Evolutionary conservation across 805 yeast genomes (phyloP).

Genomic region (Pichia insulana): DNA sequence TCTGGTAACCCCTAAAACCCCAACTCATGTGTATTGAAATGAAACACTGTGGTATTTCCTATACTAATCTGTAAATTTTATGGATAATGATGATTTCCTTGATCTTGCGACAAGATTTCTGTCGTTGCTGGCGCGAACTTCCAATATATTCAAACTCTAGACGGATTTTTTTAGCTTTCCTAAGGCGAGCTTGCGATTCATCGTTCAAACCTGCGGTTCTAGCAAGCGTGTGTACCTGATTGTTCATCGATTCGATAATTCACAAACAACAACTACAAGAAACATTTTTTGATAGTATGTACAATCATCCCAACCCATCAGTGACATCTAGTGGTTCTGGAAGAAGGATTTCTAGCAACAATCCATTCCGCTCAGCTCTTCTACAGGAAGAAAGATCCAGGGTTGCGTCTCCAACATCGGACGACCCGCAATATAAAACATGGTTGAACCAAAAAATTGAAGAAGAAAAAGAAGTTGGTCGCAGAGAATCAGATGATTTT

Average conservation of each 20-base stretch:
- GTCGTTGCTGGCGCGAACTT: too few relatives aligned
- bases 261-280: neutral
- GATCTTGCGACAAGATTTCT: too few relatives aligned
- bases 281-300: constrained; percentile 15
- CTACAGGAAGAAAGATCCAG: constrained; percentile 24
- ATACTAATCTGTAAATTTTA: too few relatives aligned
- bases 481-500: constrained; percentile 5
- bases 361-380: constrained; percentile 58
- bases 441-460: constrained; percentile 41
- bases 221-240: too few relatives aligned
- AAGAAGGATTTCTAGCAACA: constrained; percentile 51
- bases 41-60: too few relatives aligned
- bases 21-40: too few relatives aligned
- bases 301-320: constrained; percentile 26
- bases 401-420: constrained; percentile 14
- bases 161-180: too few relatives aligned
- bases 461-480: constrained; percentile 24
- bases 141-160: too few relatives aligned
- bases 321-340: constrained; percentile 30
- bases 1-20: neutral
- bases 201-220: too few relatives aligned
- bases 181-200: too few relatives aligned
- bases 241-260: too few relatives aligned
- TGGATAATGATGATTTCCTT: too few relatives aligned
- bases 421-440: constrained; percentile 36